These are phyloP conservation scores for Poteriospumella lacustris DNA, from an alignment of 108 stramenopile species.

Conservation along the genomic window DNA sequence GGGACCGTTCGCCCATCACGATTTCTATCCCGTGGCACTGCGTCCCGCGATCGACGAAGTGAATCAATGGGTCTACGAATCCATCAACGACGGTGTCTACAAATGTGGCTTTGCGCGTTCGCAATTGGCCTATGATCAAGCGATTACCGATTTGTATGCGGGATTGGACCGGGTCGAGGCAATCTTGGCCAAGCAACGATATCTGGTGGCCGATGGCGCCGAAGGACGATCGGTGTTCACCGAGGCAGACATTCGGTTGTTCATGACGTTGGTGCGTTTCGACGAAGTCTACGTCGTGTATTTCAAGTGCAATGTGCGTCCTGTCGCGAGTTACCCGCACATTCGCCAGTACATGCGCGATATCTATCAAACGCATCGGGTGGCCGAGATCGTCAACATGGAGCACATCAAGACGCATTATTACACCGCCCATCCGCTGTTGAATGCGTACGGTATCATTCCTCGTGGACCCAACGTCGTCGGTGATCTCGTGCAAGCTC, in stretches of 20 bases:
- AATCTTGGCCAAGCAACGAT: constrained; percentile 37
- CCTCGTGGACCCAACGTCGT: no score
- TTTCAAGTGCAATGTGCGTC: constrained; percentile 34
- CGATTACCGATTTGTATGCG: constrained; percentile 41
- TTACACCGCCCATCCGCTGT: no score
- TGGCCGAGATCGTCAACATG: constrained; percentile 80
- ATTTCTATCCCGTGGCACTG: constrained; percentile 78
- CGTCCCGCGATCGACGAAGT: constrained; percentile 54
- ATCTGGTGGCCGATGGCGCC: constrained; percentile 36
- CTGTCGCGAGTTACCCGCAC: not conserved
- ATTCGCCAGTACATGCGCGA: not conserved
- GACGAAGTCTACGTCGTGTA: constrained; percentile 50
- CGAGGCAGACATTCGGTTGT: constrained; percentile 52
- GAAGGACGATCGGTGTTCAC: no score
- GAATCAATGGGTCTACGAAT: constrained; percentile 69
- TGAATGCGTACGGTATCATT: no score
- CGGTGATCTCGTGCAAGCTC: no score
- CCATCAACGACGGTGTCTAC: constrained; percentile 72
- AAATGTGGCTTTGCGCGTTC: constrained; percentile 74
- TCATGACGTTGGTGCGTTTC: constrained; percentile 48
- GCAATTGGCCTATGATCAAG: constrained; percentile 71
- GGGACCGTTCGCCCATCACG: constrained; percentile 57
- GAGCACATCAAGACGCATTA: constrained; percentile 67
- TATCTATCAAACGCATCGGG: constrained; percentile 53
- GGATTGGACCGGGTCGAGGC: constrained; percentile 43